phyloP scores from a whole-genome alignment of 257 asterid genomes.

The Salvia rosmarinus region DNA sequence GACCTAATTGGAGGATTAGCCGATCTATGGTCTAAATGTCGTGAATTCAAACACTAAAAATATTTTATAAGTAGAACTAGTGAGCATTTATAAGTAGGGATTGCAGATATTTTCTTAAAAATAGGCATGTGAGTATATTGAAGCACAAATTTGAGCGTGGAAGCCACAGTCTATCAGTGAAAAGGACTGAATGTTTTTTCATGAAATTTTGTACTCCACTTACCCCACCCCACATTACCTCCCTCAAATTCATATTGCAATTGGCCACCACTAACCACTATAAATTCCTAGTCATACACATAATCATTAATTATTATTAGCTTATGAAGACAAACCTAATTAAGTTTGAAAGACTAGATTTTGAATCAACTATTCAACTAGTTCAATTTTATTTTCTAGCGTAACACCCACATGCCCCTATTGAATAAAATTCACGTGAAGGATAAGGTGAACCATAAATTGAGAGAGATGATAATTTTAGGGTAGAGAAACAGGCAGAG shows the following conservation, averaged over 20 bases:
- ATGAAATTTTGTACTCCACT: constrained; percentile 31
- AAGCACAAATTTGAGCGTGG: constrained; percentile 15
- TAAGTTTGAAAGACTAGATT: neutral
- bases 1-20: no score
- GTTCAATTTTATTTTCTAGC: neutral
- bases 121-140: neutral
- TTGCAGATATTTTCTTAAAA: no score
- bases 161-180: constrained; percentile 24
- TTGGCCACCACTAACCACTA: constrained; percentile 24
- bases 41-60: no score
- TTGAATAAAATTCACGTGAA: constrained; percentile 13
- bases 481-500: constrained; percentile 18
- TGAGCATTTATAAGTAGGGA: no score
- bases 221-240: constrained; percentile 32
- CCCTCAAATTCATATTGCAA: constrained; percentile 22
- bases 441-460: neutral
- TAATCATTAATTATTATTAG: neutral
- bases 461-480: neutral
- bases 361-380: neutral
- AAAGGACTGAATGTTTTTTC: constrained; percentile 31
- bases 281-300: neutral
- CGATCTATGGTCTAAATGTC: no score
- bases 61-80: no score
- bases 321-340: neutral
- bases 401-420: neutral